Evolutionary conservation across 2,329 filamentous ascomycete genomes (phyloP).

Genomic region (Apiospora arundinis): DNA sequence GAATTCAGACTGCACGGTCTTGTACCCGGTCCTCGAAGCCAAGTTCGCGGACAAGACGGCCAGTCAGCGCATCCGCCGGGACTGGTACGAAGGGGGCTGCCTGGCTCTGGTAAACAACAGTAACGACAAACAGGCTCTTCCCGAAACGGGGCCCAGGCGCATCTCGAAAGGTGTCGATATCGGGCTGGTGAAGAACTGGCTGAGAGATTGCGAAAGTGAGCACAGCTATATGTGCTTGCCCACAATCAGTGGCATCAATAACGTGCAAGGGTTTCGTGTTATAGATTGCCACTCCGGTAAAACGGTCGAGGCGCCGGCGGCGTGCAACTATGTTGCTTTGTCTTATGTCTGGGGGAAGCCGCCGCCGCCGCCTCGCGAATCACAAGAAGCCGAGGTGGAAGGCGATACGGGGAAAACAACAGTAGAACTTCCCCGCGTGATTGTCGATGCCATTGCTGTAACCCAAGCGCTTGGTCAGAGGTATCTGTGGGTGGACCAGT

Average conservation of each 20-base stretch:
- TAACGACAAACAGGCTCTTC: neutral
- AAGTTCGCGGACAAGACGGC: slow-evolving; percentile 15
- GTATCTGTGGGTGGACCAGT: slow-evolving; percentile 17
- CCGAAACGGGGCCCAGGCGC: neutral
- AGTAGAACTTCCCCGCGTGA: neutral
- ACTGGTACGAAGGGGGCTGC: slow-evolving; percentile 11
- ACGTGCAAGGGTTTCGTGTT: neutral
- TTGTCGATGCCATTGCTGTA: neutral
- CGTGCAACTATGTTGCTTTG: neutral
- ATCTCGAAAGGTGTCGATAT: neutral
- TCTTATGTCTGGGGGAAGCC: slow-evolving; percentile 7
- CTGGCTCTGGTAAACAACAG: neutral
- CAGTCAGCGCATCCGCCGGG: neutral
- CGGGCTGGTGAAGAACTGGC: neutral
- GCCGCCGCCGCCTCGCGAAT: neutral
- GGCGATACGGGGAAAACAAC: no score
- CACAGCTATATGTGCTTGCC: neutral
- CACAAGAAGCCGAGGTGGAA: no score
- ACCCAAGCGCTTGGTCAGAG: neutral
- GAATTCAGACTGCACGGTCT: slow-evolving; percentile 10
- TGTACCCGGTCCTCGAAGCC: neutral
- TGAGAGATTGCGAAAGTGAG: neutral
- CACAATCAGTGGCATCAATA: neutral
- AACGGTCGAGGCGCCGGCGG: neutral
- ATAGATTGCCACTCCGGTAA: neutral